A percentile compares a stretch with the other conserved stretches of the same genome.
phyloP scores from a whole-genome alignment of 139 green algal species.

The Eudorina sp. region DNA sequence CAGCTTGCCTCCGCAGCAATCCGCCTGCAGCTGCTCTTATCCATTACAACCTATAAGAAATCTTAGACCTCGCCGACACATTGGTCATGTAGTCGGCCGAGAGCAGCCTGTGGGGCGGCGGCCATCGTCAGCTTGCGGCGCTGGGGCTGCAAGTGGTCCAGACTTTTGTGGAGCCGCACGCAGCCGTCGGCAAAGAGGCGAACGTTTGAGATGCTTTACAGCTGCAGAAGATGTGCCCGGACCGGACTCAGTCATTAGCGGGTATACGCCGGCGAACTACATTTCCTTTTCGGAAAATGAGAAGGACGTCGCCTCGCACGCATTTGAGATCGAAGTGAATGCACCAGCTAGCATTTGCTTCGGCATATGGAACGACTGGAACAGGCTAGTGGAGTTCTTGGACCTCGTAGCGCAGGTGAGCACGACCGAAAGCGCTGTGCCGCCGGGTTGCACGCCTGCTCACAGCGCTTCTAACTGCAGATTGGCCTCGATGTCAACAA shows the following conservation, averaged over 20 bases:
- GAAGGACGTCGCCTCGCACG: conserved; percentile 50
- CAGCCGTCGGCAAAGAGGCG: background rate
- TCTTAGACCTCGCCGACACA: background rate
- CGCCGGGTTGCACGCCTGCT: background rate
- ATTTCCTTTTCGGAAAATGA: conserved; percentile 64
- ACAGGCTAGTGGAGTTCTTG: conserved; percentile 72
- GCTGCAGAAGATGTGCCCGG: background rate
- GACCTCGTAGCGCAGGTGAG: conserved; percentile 73
- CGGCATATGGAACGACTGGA: conserved; percentile 73
- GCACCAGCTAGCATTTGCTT: conserved; percentile 65
- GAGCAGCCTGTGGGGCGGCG: background rate
- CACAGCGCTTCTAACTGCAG: conserved; percentile 44
- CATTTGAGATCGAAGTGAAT: conserved; percentile 54
- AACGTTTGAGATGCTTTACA: background rate
- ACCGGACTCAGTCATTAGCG: conserved; percentile 42
- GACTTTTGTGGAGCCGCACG: no score
- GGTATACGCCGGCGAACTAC: conserved; percentile 75
- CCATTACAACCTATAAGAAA: background rate
- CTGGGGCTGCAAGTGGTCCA: background rate
- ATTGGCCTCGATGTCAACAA: conserved; percentile 68
- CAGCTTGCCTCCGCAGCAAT: background rate
- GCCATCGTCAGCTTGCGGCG: background rate
- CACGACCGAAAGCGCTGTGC: background rate
- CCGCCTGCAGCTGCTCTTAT: conserved; percentile 39
- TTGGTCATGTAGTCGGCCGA: background rate